Evolutionary conservation across 202 grass and related monocot genomes (phyloP).

Genomic region (Panicum hallii): DNA sequence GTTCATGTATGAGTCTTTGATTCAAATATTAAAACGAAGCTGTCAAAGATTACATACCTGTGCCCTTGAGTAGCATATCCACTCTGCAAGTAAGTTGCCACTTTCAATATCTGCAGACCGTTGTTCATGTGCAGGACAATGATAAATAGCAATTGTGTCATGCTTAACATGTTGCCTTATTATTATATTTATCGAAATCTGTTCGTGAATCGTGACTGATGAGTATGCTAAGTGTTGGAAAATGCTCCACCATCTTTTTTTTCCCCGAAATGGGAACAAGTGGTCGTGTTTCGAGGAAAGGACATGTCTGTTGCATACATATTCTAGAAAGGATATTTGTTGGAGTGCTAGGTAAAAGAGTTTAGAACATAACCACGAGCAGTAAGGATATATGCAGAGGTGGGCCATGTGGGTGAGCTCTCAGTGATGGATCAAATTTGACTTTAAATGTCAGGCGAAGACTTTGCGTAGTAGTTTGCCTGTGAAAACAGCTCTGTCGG

Average conservation of each 20-base stretch:
- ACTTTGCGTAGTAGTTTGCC: slow-evolving; percentile 8
- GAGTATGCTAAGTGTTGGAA: background rate
- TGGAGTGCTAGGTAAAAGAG: background rate
- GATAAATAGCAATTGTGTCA: background rate
- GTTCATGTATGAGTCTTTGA: background rate
- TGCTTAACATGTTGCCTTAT: slow-evolving; percentile 12
- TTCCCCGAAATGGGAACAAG: background rate
- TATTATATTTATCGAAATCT: background rate
- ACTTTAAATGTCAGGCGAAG: background rate
- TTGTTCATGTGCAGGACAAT: slow-evolving; percentile 15
- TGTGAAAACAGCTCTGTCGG: slow-evolving; percentile 50
- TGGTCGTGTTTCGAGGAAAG: background rate
- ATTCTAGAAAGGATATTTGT: background rate
- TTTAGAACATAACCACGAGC: background rate
- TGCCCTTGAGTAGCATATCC: background rate
- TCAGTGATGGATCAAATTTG: background rate
- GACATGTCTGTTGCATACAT: background rate
- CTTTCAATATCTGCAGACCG: background rate
- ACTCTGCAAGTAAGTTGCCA: slow-evolving; percentile 26
- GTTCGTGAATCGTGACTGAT: background rate
- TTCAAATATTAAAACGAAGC: background rate
- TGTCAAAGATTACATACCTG: background rate
- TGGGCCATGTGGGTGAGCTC: background rate
- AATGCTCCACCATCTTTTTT: background rate
- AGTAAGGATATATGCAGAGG: background rate